phyloP scores from a whole-genome alignment of 306 rosid genomes.

The Coriaria nepalensis region DNA sequence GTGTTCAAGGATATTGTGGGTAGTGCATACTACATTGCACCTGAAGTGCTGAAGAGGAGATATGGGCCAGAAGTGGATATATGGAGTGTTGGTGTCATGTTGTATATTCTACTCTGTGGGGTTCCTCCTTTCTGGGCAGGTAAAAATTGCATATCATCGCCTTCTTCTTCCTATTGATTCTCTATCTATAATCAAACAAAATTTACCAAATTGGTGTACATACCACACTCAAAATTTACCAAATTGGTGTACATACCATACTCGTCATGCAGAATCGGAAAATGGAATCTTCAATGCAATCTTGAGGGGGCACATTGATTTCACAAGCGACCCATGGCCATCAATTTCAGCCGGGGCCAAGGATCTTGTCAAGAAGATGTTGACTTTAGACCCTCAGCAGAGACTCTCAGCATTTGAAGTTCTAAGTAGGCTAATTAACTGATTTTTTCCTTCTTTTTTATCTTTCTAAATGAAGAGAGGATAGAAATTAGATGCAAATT shows the following conservation, averaged over 20 bases:
- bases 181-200: background rate
- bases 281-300: slow-evolving; percentile 90
- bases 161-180: background rate
- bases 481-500: too few species aligned
- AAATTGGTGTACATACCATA: too few species aligned
- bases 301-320: slow-evolving; percentile 63
- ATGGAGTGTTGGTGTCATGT: slow-evolving; percentile 96
- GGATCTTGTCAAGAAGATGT: slow-evolving; percentile 92
- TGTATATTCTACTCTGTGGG: slow-evolving; percentile 78
- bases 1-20: slow-evolving; percentile 79
- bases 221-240: too few species aligned
- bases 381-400: slow-evolving; percentile 70
- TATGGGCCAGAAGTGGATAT: slow-evolving; percentile 96
- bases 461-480: background rate
- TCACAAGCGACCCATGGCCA: slow-evolving; percentile 92
- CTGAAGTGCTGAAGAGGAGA: slow-evolving; percentile 81
- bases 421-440: slow-evolving; percentile 38
- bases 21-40: slow-evolving; percentile 92
- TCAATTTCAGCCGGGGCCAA: slow-evolving; percentile 69
- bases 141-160: background rate
- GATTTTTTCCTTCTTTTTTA: background rate
- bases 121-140: slow-evolving; percentile 99
- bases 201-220: too few species aligned
- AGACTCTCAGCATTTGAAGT: slow-evolving; percentile 80
- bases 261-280: slow-evolving; percentile 54